Evolutionary conservation across 805 yeast species (phyloP).

Genomic region (Ogataea ganodermae): DNA sequence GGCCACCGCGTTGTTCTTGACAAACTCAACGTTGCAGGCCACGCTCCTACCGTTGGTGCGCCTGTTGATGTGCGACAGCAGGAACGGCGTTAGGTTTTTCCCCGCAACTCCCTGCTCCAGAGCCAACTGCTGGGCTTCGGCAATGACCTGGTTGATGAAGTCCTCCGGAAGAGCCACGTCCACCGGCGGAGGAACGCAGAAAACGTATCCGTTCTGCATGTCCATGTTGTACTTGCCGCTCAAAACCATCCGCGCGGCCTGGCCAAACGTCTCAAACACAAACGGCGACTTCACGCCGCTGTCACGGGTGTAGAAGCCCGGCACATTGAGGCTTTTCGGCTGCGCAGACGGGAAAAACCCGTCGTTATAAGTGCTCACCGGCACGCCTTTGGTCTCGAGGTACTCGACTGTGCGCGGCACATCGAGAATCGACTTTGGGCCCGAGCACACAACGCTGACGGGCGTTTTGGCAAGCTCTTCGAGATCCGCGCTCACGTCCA

Average conservation of each 20-base stretch:
- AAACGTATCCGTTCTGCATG: conserved; percentile 66
- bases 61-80: conserved; percentile 63
- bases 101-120: conserved; percentile 55
- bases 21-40: conserved; percentile 70
- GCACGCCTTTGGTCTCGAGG: conserved; percentile 88
- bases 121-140: conserved; percentile 60
- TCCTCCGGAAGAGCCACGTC: conserved; percentile 57
- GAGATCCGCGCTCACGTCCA: conserved; percentile 86
- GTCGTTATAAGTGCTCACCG: conserved; percentile 61
- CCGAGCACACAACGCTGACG: conserved; percentile 89
- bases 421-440: conserved; percentile 85
- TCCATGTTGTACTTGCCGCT: conserved; percentile 48
- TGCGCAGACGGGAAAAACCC: conserved; percentile 14
- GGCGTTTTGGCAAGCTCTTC: conserved; percentile 83
- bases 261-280: conserved; percentile 49
- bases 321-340: conserved; percentile 55
- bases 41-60: conserved; percentile 74
- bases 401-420: conserved; percentile 80
- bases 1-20: conserved; percentile 68
- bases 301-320: conserved; percentile 80
- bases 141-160: conserved; percentile 57
- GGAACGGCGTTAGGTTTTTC: conserved; percentile 77
- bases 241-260: conserved; percentile 65
- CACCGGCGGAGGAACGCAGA: conserved; percentile 81
- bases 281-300: conserved; percentile 76